Evolutionary conservation across 2,329 filamentous ascomycete species (phyloP).

Genomic region (Bipolaris zeicola): DNA sequence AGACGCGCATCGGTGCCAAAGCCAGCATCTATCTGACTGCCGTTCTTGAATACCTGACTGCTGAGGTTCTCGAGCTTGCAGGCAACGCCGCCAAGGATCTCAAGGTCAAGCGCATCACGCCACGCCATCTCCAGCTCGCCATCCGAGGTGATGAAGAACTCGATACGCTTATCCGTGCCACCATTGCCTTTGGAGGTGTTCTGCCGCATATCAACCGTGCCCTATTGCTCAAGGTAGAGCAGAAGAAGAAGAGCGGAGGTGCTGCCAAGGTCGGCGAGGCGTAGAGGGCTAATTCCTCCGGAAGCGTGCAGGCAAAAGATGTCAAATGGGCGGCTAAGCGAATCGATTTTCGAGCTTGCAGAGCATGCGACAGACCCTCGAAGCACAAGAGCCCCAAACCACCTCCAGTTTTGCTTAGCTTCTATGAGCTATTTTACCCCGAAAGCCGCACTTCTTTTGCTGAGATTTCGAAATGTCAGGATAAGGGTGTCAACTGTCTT

Average conservation of each 20-base stretch:
- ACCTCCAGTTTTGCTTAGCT: conserved; percentile 27
- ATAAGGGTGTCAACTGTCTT: conserved; percentile 30
- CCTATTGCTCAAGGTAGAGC: conserved; percentile 91
- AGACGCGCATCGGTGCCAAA: conserved; percentile 99
- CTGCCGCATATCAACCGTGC: conserved; percentile 98
- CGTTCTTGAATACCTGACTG: conserved; percentile 96
- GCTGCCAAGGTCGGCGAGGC: conserved; percentile 60
- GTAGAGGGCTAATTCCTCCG: conserved; percentile 17
- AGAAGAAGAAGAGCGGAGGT: conserved; percentile 92
- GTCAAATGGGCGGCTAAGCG: conserved; percentile 3
- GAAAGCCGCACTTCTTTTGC: conserved; percentile 13
- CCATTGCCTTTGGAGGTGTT: conserved; percentile 97
- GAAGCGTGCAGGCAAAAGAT: conserved; percentile 7
- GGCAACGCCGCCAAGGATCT: conserved; percentile 99
- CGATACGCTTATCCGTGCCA: conserved; percentile 95
- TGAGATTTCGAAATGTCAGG: conserved; percentile 18
- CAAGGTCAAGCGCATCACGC: conserved; percentile 99
- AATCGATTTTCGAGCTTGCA: conserved; percentile 6
- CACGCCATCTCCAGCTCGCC: conserved; percentile 94
- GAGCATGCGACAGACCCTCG: conserved; percentile 6
- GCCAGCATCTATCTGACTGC: conserved; percentile 98
- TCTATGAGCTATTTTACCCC: conserved; percentile 17
- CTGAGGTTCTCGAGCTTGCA: conserved; percentile 96
- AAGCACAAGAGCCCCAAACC: conserved; percentile 1
- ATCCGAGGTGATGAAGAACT: conserved; percentile 98